phyloP scores from a whole-genome alignment of 2,329 filamentous ascomycete genomes.

The Spiromastix sp. region DNA sequence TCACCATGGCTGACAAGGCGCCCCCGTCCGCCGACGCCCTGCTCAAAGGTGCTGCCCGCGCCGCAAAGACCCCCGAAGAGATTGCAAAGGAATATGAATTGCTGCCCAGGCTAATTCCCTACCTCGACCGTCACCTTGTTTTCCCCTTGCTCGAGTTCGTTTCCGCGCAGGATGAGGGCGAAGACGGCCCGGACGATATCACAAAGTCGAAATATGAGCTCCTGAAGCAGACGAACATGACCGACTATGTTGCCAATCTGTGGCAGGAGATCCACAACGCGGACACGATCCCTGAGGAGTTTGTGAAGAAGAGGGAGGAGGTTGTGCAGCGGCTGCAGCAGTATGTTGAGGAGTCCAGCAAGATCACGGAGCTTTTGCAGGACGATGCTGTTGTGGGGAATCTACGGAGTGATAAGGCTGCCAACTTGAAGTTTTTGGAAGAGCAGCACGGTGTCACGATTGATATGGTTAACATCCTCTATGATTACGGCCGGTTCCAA shows the following conservation, averaged over 20 bases:
- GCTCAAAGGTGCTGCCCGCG: constrained; percentile 38
- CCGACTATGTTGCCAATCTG: constrained; percentile 86
- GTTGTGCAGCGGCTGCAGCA: constrained; percentile 74
- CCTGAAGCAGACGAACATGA: constrained; percentile 97
- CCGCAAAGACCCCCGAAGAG: constrained; percentile 35
- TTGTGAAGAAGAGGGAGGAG: constrained; percentile 77
- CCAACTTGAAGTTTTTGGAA: constrained; percentile 96
- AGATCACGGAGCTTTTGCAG: constrained; percentile 76
- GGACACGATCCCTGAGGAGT: constrained; percentile 70
- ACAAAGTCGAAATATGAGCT: constrained; percentile 84
- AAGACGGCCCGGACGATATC: constrained; percentile 57
- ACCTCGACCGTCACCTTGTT: constrained; percentile 91
- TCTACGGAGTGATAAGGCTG: constrained; percentile 90
- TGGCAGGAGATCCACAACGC: constrained; percentile 82
- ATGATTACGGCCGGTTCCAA: constrained; percentile 93
- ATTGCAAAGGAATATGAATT: constrained; percentile 66
- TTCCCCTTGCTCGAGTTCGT: constrained; percentile 94
- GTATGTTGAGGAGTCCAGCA: constrained; percentile 76
- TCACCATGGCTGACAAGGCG: constrained; percentile 43
- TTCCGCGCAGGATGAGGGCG: constrained; percentile 69
- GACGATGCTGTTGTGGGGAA: constrained; percentile 85
- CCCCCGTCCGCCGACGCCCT: constrained; percentile 40
- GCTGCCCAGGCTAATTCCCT: constrained; percentile 76
- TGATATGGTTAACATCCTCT: constrained; percentile 92
- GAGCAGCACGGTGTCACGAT: constrained; percentile 89